These are phyloP conservation scores for Fagopyrum tataricum DNA, from an alignment of 148 eudicot genomes.

Conservation along the genomic window DNA sequence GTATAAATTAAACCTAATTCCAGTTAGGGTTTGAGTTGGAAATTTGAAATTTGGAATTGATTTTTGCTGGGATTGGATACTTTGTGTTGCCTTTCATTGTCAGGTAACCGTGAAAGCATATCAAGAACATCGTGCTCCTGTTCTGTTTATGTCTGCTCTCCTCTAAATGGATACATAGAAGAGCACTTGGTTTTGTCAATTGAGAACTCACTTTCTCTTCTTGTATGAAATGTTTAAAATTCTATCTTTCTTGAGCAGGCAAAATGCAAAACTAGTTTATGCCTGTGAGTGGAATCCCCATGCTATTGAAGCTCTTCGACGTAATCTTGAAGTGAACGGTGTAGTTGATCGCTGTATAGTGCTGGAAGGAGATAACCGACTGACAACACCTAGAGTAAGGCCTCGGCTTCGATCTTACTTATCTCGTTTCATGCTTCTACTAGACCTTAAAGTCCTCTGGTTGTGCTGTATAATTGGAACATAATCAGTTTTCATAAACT, in stretches of 20 bases:
- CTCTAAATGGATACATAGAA: neutral
- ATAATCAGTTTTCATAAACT: constrained; percentile 3
- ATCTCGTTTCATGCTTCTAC: constrained; percentile 1
- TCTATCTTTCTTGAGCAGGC: constrained; percentile 39
- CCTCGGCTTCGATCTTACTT: neutral
- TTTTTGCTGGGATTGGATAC: constrained; percentile 97
- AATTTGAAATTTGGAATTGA: too few species aligned
- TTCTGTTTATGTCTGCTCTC: neutral
- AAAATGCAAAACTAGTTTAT: constrained; percentile 76
- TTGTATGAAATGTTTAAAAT: neutral
- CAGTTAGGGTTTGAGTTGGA: too few species aligned
- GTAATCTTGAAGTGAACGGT: constrained; percentile 63
- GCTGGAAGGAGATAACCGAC: constrained; percentile 91
- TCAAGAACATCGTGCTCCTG: neutral
- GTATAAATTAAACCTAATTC: too few species aligned
- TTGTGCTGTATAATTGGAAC: neutral
- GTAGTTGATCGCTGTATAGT: constrained; percentile 78
- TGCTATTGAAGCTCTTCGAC: constrained; percentile 81
- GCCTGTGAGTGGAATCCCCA: constrained; percentile 98
- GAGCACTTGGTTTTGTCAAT: neutral
- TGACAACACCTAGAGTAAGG: constrained; percentile 70
- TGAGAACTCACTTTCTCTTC: neutral
- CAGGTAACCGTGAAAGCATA: constrained; percentile 37
- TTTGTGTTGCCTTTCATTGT: constrained; percentile 91
- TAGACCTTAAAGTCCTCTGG: neutral